These are phyloP conservation scores for Russula vinacea DNA, from an alignment of 768 basidiomycete genomes.

Conservation along the genomic window DNA sequence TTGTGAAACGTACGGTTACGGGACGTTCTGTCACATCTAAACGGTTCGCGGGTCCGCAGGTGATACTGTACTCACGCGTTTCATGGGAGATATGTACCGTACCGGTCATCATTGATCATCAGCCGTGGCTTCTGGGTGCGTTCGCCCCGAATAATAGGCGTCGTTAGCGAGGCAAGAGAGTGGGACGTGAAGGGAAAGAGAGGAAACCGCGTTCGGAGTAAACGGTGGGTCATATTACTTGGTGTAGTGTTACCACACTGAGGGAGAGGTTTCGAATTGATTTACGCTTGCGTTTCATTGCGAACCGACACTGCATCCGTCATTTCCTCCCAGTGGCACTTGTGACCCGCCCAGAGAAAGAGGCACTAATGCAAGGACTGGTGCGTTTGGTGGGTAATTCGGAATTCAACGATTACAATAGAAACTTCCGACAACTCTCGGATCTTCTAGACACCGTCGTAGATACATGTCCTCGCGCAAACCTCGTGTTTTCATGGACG, in stretches of 20 bases:
- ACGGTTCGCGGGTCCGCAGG: neutral
- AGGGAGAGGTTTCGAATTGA: too few species aligned
- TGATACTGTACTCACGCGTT: neutral
- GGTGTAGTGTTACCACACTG: too few species aligned
- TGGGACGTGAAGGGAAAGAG: neutral
- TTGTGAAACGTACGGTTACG: neutral
- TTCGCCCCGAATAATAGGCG: neutral
- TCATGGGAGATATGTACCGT: too few species aligned
- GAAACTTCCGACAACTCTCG: neutral
- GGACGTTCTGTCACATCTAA: neutral
- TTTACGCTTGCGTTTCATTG: too few species aligned
- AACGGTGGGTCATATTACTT: neutral
- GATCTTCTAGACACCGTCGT: too few species aligned
- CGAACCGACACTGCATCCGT: too few species aligned
- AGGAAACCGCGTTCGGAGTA: neutral
- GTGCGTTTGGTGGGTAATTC: conserved; percentile 1
- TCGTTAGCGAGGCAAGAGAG: neutral
- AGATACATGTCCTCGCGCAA: too few species aligned
- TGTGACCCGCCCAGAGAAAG: neutral
- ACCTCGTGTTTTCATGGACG: too few species aligned
- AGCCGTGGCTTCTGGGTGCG: neutral
- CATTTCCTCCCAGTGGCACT: neutral
- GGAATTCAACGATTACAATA: neutral
- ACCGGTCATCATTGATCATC: too few species aligned
- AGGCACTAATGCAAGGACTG: neutral